Percentiles rank a stretch among this genome's conserved stretches.
Evolutionary conservation across 2,329 filamentous ascomycete species (phyloP).

Genomic region (Stagonosporopsis chrysanthemi): DNA sequence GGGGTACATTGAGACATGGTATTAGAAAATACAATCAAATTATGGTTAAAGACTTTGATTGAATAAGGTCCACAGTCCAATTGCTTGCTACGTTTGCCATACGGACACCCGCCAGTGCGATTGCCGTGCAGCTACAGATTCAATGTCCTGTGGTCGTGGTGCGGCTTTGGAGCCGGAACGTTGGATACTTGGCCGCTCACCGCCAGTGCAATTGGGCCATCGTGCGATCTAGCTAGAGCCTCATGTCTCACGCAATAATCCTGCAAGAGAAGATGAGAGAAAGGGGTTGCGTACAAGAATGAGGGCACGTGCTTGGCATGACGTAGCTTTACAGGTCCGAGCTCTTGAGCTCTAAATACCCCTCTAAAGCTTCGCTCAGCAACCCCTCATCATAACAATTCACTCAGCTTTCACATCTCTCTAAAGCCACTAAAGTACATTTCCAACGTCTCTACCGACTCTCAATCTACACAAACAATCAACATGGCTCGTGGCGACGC

Average conservation of each 20-base stretch:
- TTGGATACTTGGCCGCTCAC: slow-evolving; percentile 8
- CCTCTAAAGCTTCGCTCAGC: slow-evolving; percentile 40
- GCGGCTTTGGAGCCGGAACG: slow-evolving; percentile 3
- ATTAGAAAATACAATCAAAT: not conserved
- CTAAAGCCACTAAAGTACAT: not conserved
- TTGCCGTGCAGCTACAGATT: not conserved
- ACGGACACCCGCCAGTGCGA: not conserved
- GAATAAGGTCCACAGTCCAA: not conserved
- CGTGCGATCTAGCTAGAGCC: slow-evolving; percentile 28
- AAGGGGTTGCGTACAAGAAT: slow-evolving; percentile 7
- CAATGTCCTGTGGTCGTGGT: not conserved
- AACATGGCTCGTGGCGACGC: slow-evolving; percentile 59
- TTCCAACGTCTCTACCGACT: not conserved
- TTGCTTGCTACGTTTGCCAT: not conserved
- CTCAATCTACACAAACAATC: slow-evolving; percentile 13
- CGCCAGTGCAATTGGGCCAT: slow-evolving; percentile 1
- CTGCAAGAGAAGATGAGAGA: slow-evolving; percentile 20
- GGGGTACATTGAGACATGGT: slow-evolving; percentile 1
- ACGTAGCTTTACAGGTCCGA: slow-evolving; percentile 37
- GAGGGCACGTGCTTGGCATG: slow-evolving; percentile 41
- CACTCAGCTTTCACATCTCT: slow-evolving; percentile 14
- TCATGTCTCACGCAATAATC: slow-evolving; percentile 20
- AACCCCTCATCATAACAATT: slow-evolving; percentile 27
- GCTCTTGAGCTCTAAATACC: slow-evolving; percentile 41
- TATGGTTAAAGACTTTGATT: slow-evolving; percentile 9